A percentile compares a stretch with the other conserved stretches of the same genome.
These are phyloP conservation scores for Warburgia ugandensis DNA, from an alignment of 164 flowering plant species.

Conservation along the genomic window DNA sequence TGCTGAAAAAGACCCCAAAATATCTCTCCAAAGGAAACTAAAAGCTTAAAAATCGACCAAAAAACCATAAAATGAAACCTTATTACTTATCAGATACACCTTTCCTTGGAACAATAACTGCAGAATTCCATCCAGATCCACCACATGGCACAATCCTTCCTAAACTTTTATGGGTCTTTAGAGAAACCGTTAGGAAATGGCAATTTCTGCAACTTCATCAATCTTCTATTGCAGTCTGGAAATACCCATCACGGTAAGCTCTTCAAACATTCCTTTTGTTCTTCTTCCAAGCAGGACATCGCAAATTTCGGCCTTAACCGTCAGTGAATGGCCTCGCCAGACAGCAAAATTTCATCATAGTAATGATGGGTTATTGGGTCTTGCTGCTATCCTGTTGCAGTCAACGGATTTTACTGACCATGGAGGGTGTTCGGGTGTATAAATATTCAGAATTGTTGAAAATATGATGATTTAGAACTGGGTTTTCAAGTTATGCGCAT, in stretches of 20 bases:
- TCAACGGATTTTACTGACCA: constrained; percentile 22
- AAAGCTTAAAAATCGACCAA: no score
- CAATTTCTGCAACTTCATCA: constrained; percentile 5
- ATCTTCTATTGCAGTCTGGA: constrained; percentile 4
- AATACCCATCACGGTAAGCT: constrained; percentile 5
- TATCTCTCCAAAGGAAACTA: no score
- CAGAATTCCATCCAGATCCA: no score
- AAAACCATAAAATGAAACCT: no score
- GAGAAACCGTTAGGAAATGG: constrained; percentile 2
- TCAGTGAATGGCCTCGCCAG: not conserved
- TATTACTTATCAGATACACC: no score
- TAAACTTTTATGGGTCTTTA: not conserved
- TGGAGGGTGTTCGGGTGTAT: constrained; percentile 15
- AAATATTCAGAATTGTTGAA: constrained; percentile 22
- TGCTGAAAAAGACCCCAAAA: no score
- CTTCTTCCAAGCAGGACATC: not conserved
- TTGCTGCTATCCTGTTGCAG: constrained; percentile 14
- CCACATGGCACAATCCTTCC: no score
- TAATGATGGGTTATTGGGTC: not conserved
- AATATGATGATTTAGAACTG: constrained; percentile 9
- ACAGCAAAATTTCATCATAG: constrained; percentile 4
- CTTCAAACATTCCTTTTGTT: not conserved
- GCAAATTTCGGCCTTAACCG: constrained; percentile 6
- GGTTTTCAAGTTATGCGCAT: constrained; percentile 28
- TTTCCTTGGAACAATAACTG: no score